Percentiles rank a stretch among this genome's conserved stretches.
These are phyloP conservation scores for Linanthus parryae DNA, from an alignment of 148 eudicot genomes.

Conservation along the genomic window DNA sequence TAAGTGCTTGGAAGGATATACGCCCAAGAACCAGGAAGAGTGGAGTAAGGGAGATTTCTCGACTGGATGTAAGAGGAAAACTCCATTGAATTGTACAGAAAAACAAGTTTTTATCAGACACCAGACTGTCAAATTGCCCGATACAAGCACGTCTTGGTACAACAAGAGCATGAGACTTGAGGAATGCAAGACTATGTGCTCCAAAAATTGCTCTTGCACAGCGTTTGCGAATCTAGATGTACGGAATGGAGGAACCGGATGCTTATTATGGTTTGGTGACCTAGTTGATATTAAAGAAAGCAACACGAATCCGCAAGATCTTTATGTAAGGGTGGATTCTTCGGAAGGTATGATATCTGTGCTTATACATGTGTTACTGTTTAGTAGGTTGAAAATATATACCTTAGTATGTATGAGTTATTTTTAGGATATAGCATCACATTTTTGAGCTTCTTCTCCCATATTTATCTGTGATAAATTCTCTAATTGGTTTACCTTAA, in stretches of 20 bases:
- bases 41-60: constrained; percentile 7
- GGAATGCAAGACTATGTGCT: constrained; percentile 14
- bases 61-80: constrained; percentile 5
- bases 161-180: constrained; percentile 9
- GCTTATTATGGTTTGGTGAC: constrained; percentile 21
- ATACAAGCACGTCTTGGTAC: constrained; percentile 13
- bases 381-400: too few relatives aligned
- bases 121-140: constrained; percentile 7
- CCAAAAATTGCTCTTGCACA: constrained; percentile 16
- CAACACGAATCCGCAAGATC: constrained; percentile 11
- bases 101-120: constrained; percentile 13
- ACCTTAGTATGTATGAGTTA: too few relatives aligned
- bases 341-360: constrained; percentile 9
- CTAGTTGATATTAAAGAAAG: constrained; percentile 12
- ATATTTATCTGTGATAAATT: too few relatives aligned
- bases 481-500: too few relatives aligned
- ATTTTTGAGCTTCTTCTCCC: too few relatives aligned
- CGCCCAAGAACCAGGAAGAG: not conserved
- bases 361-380: too few relatives aligned
- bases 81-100: not conserved
- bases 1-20: constrained; percentile 2
- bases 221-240: constrained; percentile 15
- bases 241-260: constrained; percentile 8
- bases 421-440: too few relatives aligned
- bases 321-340: constrained; percentile 18